These are phyloP conservation scores for Azolla pinnata DNA, from an alignment of 75 land plant species.

Conservation along the genomic window DNA sequence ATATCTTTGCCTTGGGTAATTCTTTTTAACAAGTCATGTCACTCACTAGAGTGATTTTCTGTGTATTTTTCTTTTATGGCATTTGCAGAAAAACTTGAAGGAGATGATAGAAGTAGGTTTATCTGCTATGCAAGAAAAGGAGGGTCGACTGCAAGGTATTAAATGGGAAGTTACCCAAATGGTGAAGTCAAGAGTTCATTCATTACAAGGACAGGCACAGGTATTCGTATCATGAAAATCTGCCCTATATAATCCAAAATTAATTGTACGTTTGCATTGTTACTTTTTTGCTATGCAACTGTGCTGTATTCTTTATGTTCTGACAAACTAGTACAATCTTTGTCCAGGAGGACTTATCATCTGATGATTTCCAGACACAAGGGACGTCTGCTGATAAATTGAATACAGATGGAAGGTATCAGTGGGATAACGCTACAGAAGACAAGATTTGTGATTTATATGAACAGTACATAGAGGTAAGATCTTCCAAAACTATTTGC, in stretches of 20 bases:
- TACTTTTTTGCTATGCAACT: no score
- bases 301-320: no score
- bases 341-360: no score
- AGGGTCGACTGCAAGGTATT: slow-evolving; percentile 56
- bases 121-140: slow-evolving; percentile 82
- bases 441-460: slow-evolving; percentile 87
- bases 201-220: slow-evolving; percentile 50
- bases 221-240: no score
- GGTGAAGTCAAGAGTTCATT: slow-evolving; percentile 40
- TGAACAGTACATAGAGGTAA: slow-evolving; percentile 86
- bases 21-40: no score
- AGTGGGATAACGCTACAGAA: slow-evolving; percentile 64
- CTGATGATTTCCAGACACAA: slow-evolving; percentile 37
- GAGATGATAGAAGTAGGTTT: slow-evolving; percentile 70
- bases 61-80: not conserved
- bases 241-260: no score
- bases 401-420: slow-evolving; percentile 33
- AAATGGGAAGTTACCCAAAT: slow-evolving; percentile 80
- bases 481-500: not conserved
- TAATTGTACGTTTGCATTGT: no score
- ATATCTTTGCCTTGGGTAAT: no score
- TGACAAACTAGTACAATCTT: no score
- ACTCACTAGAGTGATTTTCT: no score
- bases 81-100: slow-evolving; percentile 72
- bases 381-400: slow-evolving; percentile 40